Base-by-base conservation (phyloP, 192 early-diverging fungal genomes). In the Phycomyces blakesleeanus region DNA sequence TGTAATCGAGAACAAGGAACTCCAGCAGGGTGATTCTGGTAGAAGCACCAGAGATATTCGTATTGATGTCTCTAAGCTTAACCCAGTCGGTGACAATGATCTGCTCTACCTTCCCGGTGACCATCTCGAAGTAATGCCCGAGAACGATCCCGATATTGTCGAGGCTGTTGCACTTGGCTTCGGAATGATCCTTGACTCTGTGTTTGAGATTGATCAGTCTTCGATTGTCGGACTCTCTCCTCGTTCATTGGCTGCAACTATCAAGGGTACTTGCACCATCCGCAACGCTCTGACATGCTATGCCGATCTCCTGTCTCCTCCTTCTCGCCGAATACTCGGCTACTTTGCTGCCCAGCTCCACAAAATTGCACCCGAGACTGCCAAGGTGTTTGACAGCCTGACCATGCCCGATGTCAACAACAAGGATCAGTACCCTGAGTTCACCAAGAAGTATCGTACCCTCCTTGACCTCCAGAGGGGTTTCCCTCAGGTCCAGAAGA, bases 121-220 rank as follows among this genome's bases (percentile, higher is more conserved):
- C 58, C 82, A 83, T 53, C 50, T 83, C 11, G 82, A 83, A 61
- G 58, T 83, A 2, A 68, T 63, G 37, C 82, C 82, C 2, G 57
- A 65, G 25, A 81, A 83, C 20, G 68, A 72, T 51, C 7, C 51
- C 2, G 51, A 66, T 1, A 18, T 67, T n/a, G 81, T 83, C 1
- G 70, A 79, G n/a, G 44, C 57, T 16, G 61, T 78, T 56, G 77
- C 79, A 5, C 34, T 74, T 34, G 66, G 57, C 4, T 62, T 83
- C 1, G 77, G 79, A 16, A 54, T 84, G 44, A 69, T 76, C 14
- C 55, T 83, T 11, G 82, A 83, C 24, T 73, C 74, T 18, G 76
- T 76, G 15, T 83, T 82, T 55, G 67, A 72, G 49, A 51, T 83
- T 21, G 69, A 81, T 14, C 62, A 77, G 39, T 41, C 65, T 0